Conservation (phyloP, 768 basidiomycete genomes). For the Tylopilus rubrobrunneus region DNA sequence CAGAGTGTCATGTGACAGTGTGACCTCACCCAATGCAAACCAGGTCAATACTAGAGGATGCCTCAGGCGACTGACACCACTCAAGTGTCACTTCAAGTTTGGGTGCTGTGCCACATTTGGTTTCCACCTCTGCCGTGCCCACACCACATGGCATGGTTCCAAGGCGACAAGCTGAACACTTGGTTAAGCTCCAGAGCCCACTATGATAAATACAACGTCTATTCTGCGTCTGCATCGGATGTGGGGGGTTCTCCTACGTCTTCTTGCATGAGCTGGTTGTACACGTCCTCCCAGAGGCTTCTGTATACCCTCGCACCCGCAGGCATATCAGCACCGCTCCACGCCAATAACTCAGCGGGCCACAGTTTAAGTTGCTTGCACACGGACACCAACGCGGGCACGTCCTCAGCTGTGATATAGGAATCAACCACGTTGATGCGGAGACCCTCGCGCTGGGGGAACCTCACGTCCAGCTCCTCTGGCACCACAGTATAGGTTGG, state of each 20-base stretch:
- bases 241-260: neutral
- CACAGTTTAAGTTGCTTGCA: neutral
- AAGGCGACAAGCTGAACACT: no score
- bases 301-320: neutral
- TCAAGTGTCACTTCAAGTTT: no score
- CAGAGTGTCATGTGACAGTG: no score
- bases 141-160: no score
- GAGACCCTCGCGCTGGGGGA: neutral
- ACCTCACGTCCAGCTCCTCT: neutral
- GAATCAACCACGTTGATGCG: neutral
- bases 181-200: no score
- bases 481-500: neutral
- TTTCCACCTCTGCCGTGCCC: no score
- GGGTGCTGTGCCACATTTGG: no score
- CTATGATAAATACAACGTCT: no score
- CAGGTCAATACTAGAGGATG: no score
- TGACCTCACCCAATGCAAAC: no score
- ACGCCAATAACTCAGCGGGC: neutral
- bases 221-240: no score
- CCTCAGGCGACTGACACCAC: no score
- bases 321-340: neutral
- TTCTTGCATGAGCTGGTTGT: neutral
- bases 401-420: neutral
- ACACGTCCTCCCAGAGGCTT: neutral
- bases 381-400: neutral